Conservation (phyloP, 2,329 filamentous ascomycete species). For the Beauveria sp. region DNA sequence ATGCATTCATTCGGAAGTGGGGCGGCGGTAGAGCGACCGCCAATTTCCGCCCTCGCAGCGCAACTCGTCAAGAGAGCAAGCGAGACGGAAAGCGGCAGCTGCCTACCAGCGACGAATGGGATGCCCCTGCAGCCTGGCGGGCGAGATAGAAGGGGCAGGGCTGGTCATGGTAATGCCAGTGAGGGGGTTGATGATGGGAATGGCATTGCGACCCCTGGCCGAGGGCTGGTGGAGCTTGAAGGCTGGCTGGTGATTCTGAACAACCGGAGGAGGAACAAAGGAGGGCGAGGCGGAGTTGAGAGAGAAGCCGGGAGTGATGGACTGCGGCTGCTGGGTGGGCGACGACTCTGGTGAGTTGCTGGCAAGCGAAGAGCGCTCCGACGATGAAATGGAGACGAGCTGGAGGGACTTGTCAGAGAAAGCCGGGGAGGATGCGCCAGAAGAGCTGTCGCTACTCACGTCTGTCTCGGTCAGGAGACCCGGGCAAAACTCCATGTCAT, state of each 20-base stretch:
- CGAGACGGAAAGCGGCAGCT: conserved; percentile 10
- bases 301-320: conserved; percentile 70
- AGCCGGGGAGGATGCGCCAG: conserved; percentile 14
- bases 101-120: conserved; percentile 47
- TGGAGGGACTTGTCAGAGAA: conserved; percentile 38
- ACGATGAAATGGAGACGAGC: conserved; percentile 89
- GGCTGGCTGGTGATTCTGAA: conserved; percentile 56
- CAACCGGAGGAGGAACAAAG: conserved; percentile 57
- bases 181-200: conserved; percentile 93
- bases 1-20: conserved; percentile 12
- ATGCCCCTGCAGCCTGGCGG: conserved; percentile 51
- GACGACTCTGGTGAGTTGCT: conserved; percentile 91
- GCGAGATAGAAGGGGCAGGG: conserved; percentile 67
- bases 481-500: conserved; percentile 94
- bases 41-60: conserved; percentile 22
- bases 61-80: conserved; percentile 26
- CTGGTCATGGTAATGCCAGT: conserved; percentile 84
- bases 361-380: conserved; percentile 88
- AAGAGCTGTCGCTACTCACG: conserved; percentile 48
- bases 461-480: conserved; percentile 86
- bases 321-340: conserved; percentile 79
- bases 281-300: conserved; percentile 59
- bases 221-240: conserved; percentile 87
- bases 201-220: conserved; percentile 85
- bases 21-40: conserved; percentile 18